Percentiles rank a stretch among this genome's conserved stretches.
These are phyloP conservation scores for Ormosia semicastrata DNA, from an alignment of 306 rosid species.

Conservation along the genomic window DNA sequence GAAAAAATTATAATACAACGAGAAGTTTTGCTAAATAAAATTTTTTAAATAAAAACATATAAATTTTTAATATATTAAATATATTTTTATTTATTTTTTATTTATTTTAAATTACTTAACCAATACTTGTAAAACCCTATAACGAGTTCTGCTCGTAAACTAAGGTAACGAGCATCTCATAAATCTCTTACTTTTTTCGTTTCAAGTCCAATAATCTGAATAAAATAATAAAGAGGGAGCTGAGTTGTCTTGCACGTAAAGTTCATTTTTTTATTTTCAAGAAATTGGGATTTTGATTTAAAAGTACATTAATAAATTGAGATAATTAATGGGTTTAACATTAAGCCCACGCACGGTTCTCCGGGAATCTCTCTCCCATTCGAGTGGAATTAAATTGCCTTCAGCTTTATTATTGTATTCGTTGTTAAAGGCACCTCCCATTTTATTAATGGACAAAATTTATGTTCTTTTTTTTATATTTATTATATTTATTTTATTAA, in stretches of 20 bases:
- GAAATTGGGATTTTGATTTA: constrained; percentile 52
- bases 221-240: constrained; percentile 10
- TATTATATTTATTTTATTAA: too few species aligned
- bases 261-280: constrained; percentile 29
- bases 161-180: not conserved
- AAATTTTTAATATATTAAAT: too few species aligned
- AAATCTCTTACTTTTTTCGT: not conserved
- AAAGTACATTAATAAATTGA: constrained; percentile 29
- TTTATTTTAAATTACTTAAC: too few species aligned
- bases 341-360: constrained; percentile 84
- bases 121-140: too few species aligned
- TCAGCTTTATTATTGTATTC: constrained; percentile 31
- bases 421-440: constrained; percentile 26
- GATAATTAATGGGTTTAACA: constrained; percentile 33
- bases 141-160: too few species aligned
- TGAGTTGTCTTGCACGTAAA: constrained; percentile 68
- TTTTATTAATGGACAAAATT: constrained; percentile 6
- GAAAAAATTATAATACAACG: not conserved
- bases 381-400: constrained; percentile 30
- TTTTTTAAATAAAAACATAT: too few species aligned
- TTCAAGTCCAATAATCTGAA: constrained; percentile 6
- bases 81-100: too few species aligned
- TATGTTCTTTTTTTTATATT: too few species aligned
- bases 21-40: too few species aligned
- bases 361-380: constrained; percentile 84